Evolutionary conservation across 306 rosid species (phyloP), one percentile per base, ranked within the genome.

Genomic region (Hippophae gyantsensis): DNA sequence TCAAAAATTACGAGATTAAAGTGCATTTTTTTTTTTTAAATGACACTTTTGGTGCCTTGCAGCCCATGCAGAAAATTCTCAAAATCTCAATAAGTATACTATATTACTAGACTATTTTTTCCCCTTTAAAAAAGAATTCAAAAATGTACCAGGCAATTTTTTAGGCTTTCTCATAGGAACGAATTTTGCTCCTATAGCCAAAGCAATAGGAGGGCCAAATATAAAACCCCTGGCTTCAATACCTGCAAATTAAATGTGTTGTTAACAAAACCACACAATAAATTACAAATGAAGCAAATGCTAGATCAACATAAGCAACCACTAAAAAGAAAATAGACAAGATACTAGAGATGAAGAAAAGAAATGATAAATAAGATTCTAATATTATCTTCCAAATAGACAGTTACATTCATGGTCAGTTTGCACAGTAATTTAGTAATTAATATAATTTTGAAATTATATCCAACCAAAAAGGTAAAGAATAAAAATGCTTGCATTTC

Each of bases 131-230:
- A 43, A 49, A 42, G 11, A 27, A 53, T 54, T 46, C 57, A 60
- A 10, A 44, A 26, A 58, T 51, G 46, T 83, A 89, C 99, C 99
- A 54, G 99, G 99, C 84, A 93, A 77, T 75, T 93, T 93, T 11
- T 84, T 84, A 58, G 99, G 99, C 69, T 93, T 93, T 69, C 99
- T 88, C 90, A 93, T 73, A 43, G 99, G 99, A n/a, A 93, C 95
- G 67, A 93, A 93, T 67, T 93, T 93, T 53, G 94, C 99, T 13
- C 99, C 97, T 44, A 93, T 80, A 12, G 99, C 99, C 82, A 93
- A 76, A 6, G 99, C 99, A 64, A 93, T 88, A 44, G 99, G 95
- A 43, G 99, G 99, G 43, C 99, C 99, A 84, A 93, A 93, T 66
- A 93, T 93, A 68, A 93, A 93, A 10, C 99, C 99, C 59, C 99